Base-by-base conservation (phyloP, 2,329 filamentous ascomycete species). In the Alternaria consortialis region DNA sequence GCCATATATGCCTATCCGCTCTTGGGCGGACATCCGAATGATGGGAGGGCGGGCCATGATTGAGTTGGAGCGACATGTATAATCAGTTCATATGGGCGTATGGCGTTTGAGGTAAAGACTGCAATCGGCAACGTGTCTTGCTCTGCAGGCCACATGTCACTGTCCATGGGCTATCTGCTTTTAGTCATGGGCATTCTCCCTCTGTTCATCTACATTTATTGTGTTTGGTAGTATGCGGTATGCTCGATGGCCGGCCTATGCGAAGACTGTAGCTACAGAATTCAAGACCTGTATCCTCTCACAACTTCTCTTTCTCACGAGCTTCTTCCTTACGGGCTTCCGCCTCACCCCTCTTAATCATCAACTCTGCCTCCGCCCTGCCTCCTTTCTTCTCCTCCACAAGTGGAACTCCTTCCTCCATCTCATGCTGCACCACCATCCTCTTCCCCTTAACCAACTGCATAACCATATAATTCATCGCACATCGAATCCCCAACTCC, bases 371-470 rank as follows among this genome's bases (percentile, higher is more conserved):
- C 11, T 60, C 57, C 7, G n/a, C 61, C 52, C n/a, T 63, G 40
- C n/a, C 46, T 47, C 36, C 64, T 60, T 15, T 36, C 36, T 53
- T 61, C 0, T 11, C 51, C 32, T 65, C 60, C 29, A 77, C 70
- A 61, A 77, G 69, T 13, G 81, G 80, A 27, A 83, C 65, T n/a
- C 75, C 74, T 47, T 81, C 80, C 3, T 68, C 66, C 27, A 71
- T 60, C 66, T 84, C 83, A 53, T 73, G 59, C 44, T 74, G 59
- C 25, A 82, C 73, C 70, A 87, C 79, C 39, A 77, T 74, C 44
- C 85, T 80, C 81, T 91, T 94, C 25, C 88, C 91, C 73, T 91
- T 88, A 50, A 97, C 88, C 80, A 93, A 80, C 54, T 89, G 83
- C 76, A 90, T 82, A 42, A 96, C 82, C 83, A 91, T 85, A 69